Base-by-base conservation (phyloP, 768 basidiomycete species). In the Tulasnella sp. region DNA sequence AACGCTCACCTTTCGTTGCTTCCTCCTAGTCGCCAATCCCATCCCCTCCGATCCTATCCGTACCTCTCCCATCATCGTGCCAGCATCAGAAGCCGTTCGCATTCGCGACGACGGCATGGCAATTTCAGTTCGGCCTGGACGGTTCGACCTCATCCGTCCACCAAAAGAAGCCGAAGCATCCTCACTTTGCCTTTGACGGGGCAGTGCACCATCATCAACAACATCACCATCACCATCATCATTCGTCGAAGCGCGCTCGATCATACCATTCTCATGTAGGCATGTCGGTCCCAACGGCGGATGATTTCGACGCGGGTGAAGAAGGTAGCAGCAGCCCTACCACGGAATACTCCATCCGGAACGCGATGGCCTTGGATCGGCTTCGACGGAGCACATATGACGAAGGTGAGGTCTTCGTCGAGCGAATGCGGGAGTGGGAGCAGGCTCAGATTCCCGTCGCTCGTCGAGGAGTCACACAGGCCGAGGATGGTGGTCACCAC, bases 341-440 rank as follows among this genome's bases (percentile, higher is more conserved):
- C 29, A 27, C 43, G 7, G 29, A 46, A 38, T 29, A 10, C 42
- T 15, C 38, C 54, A 17, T 44, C 31, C 54, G 34, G 7, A 38
- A 15, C 34, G 34, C 34, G 5, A 38, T 29, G 19, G 57, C 57
- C 17, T 59, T 59, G 19, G 46, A 49, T 4, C 57, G 57, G 4
- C 27, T 59, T 21, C 57, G 57, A 5, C 11, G 48, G 41, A 59
- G 57, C 49, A 51, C 57, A 30, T 41, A 24, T 31, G 49, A 59
- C 49, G 57, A 59, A 31, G 57, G 57, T 17, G 57, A 59, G 31
- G 29, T 48, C 29, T 59, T 59, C 42, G 57, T 59, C 25, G 43
- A 51, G 15, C 45, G 46, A 19, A 59, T 59, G 57, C 57, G 48
- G 2, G 57, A 59, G 46, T 59, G 57, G 57, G 57, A 59, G 49